Conservation (phyloP, 805 yeast genomes). For the Candida patagonica region DNA sequence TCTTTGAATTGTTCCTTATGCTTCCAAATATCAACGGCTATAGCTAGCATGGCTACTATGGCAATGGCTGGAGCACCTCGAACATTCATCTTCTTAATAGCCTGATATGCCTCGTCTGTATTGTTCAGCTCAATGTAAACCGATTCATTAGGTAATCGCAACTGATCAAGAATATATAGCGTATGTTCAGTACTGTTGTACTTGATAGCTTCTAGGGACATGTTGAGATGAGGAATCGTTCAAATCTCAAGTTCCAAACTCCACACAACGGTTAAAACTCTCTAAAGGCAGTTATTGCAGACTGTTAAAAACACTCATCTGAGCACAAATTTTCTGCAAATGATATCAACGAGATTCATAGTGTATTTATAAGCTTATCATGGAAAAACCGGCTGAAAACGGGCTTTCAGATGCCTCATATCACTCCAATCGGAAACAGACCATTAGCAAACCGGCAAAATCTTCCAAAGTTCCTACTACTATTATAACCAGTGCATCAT, state of each 20-base stretch:
- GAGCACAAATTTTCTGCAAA: too few species aligned
- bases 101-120: constrained; percentile 69
- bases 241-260: too few species aligned
- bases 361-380: too few species aligned
- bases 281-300: too few species aligned
- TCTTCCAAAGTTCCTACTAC: constrained; percentile 12
- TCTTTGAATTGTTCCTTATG: constrained; percentile 7
- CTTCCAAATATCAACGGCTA: constrained; percentile 57
- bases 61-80: constrained; percentile 99
- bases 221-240: not conserved
- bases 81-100: constrained; percentile 87
- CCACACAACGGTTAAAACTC: too few species aligned
- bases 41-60: constrained; percentile 79
- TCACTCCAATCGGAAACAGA: too few species aligned
- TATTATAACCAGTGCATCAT: constrained; percentile 25
- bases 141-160: constrained; percentile 71
- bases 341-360: too few species aligned
- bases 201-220: constrained; percentile 51
- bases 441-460: constrained; percentile 1
- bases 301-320: too few species aligned
- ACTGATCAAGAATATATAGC: constrained; percentile 69
- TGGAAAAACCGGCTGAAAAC: too few species aligned
- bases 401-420: too few species aligned
- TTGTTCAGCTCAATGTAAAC: constrained; percentile 51
- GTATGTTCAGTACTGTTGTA: constrained; percentile 40